Base-by-base conservation (phyloP, 805 yeast genomes). In the Lachancea nothofagi region DNA sequence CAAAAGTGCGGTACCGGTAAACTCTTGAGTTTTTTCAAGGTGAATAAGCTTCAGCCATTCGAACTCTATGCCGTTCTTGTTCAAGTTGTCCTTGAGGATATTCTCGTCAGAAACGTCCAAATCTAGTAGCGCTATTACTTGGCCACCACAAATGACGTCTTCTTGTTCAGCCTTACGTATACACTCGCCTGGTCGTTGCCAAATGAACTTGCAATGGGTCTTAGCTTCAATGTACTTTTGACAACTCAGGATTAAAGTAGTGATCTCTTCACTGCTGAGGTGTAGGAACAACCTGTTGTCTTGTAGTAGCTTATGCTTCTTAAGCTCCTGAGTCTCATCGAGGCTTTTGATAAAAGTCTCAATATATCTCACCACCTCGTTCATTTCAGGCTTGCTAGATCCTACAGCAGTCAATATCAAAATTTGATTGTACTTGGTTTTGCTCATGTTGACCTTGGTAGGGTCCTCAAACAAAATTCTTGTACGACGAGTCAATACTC, bases 381-480 rank as follows among this genome's bases (percentile, higher is more conserved):
- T 26, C 30, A 38, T 33, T 9, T 28, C 30, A 3, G 35, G 21
- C 13, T 36, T 32, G 19, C 36, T 40, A 7, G 36, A 28, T 7
- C 29, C 37, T 19, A 43, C 36, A 4, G 40, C 24, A 7, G 43
- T 43, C 33, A 43, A 28, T 15, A 40, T 33, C 20, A 43, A 22
- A 3, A 29, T 36, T 25, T 35, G 42, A 21, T 43, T 43, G 24
- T 19, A 28, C 13, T 36, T 36, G 12, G 40, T 19, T 18, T 20
- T 29, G 26, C 36, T 35, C 8, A 65, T 40, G 35, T 56, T 60
- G 21, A 43, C 46, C 14, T 54, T 48, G 29, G 55, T 54, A 6
- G 56, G 49, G 21, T 59, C 59, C 23, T 62, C 67, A 37, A 62
- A 62, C 9, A 63, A 46, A n/a, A 63, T 60, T 3, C 42, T 28